Base-by-base conservation (phyloP, 805 yeast species). In the Trichomonascus vanleenenianus region DNA sequence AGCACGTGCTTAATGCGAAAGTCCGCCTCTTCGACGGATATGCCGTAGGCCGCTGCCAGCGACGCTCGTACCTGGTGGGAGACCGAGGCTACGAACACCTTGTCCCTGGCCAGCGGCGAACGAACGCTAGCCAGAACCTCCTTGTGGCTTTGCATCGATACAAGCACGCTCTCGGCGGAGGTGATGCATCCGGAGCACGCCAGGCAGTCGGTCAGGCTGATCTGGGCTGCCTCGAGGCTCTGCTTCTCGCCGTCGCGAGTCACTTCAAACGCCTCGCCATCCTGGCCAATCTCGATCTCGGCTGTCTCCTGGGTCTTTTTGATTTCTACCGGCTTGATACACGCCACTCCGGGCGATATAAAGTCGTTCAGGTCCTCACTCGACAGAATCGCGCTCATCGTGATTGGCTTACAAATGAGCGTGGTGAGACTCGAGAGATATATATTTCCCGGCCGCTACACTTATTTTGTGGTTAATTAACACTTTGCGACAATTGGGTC, bases 121-220 rank as follows among this genome's bases (percentile, higher is more conserved):
- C 68, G 65, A 51, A 85, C 58, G 20, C 80, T 83, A 40, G 75
- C 74, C 19, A 88, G 53, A 40, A 93, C 72, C 55, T 89, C 89
- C 18, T 76, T 77, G 56, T 89, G 94, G 33, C 95, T 85, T 61
- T 93, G 98, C 53, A 86, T 82, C 2, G 95, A 86, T 35, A 93
- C 83, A 39, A 93, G 67, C 5, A 93, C 87, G 51, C 91, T 96
- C 60, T 93, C 98, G n/a, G 96, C 94, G 3, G 96, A 85, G 0
- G 98, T 93, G 45, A 93, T 87, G 63, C 98, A 93, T 0, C 98
- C 98, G 7, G 94, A 80, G 60, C 98, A 93, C 0, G 98, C 98
- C 44, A 93, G 69, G 64, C 98, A 93, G 67, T 93, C 98, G 15
- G 88, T 81, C 42, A 93, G 66, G 1, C 93, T 83, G 40, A 93